A percentile compares a stretch with the other conserved stretches of the same genome.
These are phyloP conservation scores for Globisporangium rhizosaccharum DNA, from an alignment of 352 stramenopile species.

Conservation along the genomic window DNA sequence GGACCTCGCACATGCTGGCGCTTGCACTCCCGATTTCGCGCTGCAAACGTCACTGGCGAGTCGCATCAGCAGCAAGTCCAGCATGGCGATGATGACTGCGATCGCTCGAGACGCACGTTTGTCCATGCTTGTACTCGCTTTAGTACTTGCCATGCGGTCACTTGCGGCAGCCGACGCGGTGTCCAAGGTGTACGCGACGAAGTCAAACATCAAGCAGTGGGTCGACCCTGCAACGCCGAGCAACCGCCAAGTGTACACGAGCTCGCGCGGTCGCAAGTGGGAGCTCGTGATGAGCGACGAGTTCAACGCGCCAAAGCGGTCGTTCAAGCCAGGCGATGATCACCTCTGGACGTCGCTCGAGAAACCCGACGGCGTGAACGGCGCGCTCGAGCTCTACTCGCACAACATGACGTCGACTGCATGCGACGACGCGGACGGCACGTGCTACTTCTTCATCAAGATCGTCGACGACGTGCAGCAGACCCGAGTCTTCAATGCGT, in stretches of 20 bases:
- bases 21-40: too few relatives aligned
- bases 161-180: too few relatives aligned
- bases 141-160: too few relatives aligned
- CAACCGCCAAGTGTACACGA: constrained; percentile 33
- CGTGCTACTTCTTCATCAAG: constrained; percentile 68
- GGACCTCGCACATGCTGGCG: too few relatives aligned
- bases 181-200: constrained; percentile 25
- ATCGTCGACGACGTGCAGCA: constrained; percentile 30
- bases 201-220: constrained; percentile 56
- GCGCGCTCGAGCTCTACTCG: constrained; percentile 59
- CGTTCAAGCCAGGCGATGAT: constrained; percentile 90
- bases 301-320: constrained; percentile 61
- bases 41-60: too few relatives aligned
- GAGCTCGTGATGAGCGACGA: constrained; percentile 76
- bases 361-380: constrained; percentile 69
- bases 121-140: too few relatives aligned
- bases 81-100: too few relatives aligned
- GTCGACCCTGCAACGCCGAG: constrained; percentile 53
- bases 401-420: constrained; percentile 66
- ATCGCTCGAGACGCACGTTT: too few relatives aligned
- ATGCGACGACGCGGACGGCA: constrained; percentile 30
- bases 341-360: constrained; percentile 90
- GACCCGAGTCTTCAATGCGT: constrained; percentile 56
- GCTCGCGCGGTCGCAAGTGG: constrained; percentile 50
- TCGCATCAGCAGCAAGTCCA: too few relatives aligned